Base-by-base conservation (phyloP, 1,139 yeast genomes). In the Scheffersomyces segobiensis region DNA sequence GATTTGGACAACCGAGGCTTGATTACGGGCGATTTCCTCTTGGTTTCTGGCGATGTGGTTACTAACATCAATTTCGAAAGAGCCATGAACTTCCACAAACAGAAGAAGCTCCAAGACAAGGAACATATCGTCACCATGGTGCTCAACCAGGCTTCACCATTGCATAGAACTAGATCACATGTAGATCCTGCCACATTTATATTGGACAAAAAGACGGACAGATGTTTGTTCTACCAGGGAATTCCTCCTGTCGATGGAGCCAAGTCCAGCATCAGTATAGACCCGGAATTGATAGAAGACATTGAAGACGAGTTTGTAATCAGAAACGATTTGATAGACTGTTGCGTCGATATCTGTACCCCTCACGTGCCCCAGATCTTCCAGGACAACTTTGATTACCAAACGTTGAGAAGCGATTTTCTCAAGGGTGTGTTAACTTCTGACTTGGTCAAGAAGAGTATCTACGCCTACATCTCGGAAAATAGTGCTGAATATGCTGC, bases 91-190 rank as follows among this genome's bases (percentile, higher is more conserved):
- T 86, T 85, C 57, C 99, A 95, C 72, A 85, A 86, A 64, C 83
- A 81, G 62, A 87, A 90, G 65, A 89, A 87, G 67, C 81, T 84
- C 26, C 77, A 76, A 59, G 99, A 95, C 74, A 91, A 88, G 73
- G 96, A 95, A 71, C 93, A 93, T 65, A 93, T 95, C 65, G 88
- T 91, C 71, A 95, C 98, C 22, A 93, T 95, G 97, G 96, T 96
- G 53, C 80, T 93, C 63, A 84, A 96, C 32, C 89, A 89, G 66
- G 96, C 97, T 0, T 83, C 91, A 32, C 93, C 96, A n/a, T 77
- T 85, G 64, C 98, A 95, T 73, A 85, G 96, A 69, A 86, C 97
- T 1, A 82, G 96, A 69, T 84, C 92, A 3, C 91, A 76, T 63
- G 83, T 87, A 24, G 96, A 91, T 56, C 93, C 97, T 1, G 96